Base-by-base conservation (phyloP, 345 rosid genomes). In the Alliaria petiolata region DNA sequence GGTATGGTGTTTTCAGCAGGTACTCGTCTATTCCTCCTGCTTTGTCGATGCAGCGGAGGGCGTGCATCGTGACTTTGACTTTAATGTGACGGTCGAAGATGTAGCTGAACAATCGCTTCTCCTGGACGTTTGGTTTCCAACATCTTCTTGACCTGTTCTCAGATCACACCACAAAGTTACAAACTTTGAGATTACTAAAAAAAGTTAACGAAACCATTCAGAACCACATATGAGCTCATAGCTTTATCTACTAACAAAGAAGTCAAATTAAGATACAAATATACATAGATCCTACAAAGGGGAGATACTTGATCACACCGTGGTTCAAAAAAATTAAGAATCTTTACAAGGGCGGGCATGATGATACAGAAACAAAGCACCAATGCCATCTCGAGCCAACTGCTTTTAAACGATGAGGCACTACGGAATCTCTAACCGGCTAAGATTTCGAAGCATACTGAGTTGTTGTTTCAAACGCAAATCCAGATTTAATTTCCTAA, bases 11-110 rank as follows among this genome's bases (percentile, higher is more conserved):
- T 78, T 85, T 91, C 28, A 95, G 84, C 69, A 95, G 76, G 79
- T 95, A 95, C 83, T 95, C 99, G 43, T 95, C 99, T n/a, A 91
- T 83, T 17, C 99, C 99, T 49, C 96, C 99, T 44, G 88, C 98
- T 81, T 91, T 95, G 82, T 95, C 99, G 15, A 95, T 87, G 91
- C 97, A 95, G 35, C 99, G 97, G 12, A 91, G 86, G 26, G 99
- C 96, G 42, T 95, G 96, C 11, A 85, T 89, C 0, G 99, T 91
- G 47, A 95, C 92, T 79, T 95, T 89, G n/a, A 91, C 86, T 65
- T 86, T 86, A 69, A 95, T 87, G 69, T 95, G 98, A 1, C 93
- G 95, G 69, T 91, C 96, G 12, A 88, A 76, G 69, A 91, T 85
- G 82, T 89, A 95, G 78, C 98, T 95, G 70, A 95, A 95, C 58